Base-by-base conservation (phyloP, 2,329 filamentous ascomycete species). In the Aureobasidium musti region DNA sequence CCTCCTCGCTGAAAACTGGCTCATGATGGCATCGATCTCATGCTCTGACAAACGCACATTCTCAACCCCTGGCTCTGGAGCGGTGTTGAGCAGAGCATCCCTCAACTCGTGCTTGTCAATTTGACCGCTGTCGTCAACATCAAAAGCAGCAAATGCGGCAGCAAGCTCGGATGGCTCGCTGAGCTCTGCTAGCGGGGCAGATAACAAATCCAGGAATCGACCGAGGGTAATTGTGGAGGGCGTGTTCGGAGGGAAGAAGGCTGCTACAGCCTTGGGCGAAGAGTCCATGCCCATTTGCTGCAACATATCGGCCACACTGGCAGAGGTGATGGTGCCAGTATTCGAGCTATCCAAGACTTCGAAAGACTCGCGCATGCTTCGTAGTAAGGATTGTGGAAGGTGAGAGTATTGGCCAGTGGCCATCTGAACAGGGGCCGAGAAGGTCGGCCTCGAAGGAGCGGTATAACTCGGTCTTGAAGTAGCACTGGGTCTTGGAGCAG, bases 81-180 rank as follows among this genome's bases (percentile, higher is more conserved):
- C 87, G 0, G 92, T 97, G 70, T 92, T 86, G 47, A 97, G 79
- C 52, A 99, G 77, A 0, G 94, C 92, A 71, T 95, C 91, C 53
- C 90, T 87, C 69, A 99, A 79, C 77, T 97, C 92, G 0, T 81
- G 84, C 23, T 96, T 80, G 74, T 98, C 92, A 45, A 98, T 87
- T 77, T 97, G 92, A 3, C 95, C 95, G 73, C 91, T 95, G 76
- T 99, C 95, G 69, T 96, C 92, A 69, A 96, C 91, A 74, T 99
- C 95, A 75, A 98, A 98, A 0, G 95, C 95, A 2, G 92, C 92
- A 71, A 99, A 94, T 0, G 95, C 95, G 1, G 92, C 94, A 23
- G 92, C 81, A 11, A 99, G 84, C 75, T 99, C 95, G 19, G 87
- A 84, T 26, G 87, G 86, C 0, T 91, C 88, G 0, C 91, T 96